Evolutionary conservation across 2,329 filamentous ascomycete species (phyloP), one percentile per base, ranked within the genome.

Genomic region (Colletotrichum sp.): DNA sequence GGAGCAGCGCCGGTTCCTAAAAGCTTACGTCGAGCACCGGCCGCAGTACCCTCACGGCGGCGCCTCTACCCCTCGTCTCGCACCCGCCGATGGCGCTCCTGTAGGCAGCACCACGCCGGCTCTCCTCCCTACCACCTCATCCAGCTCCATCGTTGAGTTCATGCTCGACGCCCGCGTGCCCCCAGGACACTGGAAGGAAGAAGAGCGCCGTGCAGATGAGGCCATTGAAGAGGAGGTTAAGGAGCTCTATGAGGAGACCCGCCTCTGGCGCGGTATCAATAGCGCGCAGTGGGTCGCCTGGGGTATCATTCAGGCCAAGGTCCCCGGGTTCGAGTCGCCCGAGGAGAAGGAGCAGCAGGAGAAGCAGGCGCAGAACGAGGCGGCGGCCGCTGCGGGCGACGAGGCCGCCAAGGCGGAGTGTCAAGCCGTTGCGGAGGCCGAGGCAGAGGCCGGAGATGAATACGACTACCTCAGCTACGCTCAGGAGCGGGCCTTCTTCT

Each of bases 381-480:
- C 74, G 18, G 77, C 79, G 8, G 79, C 77, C 6, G 77, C 78
- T 1, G 64, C 63, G 5, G 77, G 72, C 8, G 71, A 77, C 68
- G 84, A 85, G 72, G 84, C 65, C 8, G 80, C 65, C 1, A 79
- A 75, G 8, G 79, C 71, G 12, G 79, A 68, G 55, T 63, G 67
- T 8, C 64, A 72, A 55, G 73, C 73, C 4, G 24, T 79, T 65
- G 28, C 81, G 80, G 79, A 82, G 75, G 81, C 82, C 68, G 77
- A 80, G 74, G 77, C 77, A 8, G 88, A 90, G 65, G 89, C 90
- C 32, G 91, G 90, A 39, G 95, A 95, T 59, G 95, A 95, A 81
- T 99, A 99, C 82, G 96, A 99, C 84, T 99, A 99, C 83, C 88
- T 99, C 28, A 92, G 91, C 13, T 99, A 99, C 85, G 93, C 97